Base-by-base conservation (phyloP, 768 basidiomycete genomes). In the Gelatoporia subvermispora region DNA sequence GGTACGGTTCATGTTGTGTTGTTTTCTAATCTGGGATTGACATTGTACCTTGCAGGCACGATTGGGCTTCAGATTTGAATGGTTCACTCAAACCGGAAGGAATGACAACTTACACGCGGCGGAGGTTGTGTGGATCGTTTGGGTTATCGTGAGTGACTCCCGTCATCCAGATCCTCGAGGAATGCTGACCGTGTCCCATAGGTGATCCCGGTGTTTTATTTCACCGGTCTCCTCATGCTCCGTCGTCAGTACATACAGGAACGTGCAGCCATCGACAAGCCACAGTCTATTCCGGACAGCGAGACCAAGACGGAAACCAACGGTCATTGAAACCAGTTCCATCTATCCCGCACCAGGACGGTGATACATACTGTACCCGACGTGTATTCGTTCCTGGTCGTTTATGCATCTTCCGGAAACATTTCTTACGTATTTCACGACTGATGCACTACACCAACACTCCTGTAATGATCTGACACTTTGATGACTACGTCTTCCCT, bases 121-220 rank as follows among this genome's bases (percentile, higher is more conserved):
- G 15, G 60, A 59, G 45, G 58, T 59, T 36, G 53, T 61, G 24
- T 66, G 62, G 62, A 57, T 59, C 24, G 53, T 65, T 47, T 81
- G 47, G 73, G 66, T 75, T 72, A 28, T 79, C 73, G 77, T 51
- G 72, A 50, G 77, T 53, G 43, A n/a, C n/a, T n/a, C n/a, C 3
- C 28, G 8, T 40, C 31, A 20, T n/a, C 15, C 34, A 17, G 9
- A 21, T 35, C 13, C 3, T 73, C 16, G 60, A 74, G 35, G 58
- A 73, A 25, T 73, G 40, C 72, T 75, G 4, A 25, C 21, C 21
- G 4, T 20, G 8, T 48, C 45, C 20, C 17, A 4, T n/a, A 67
- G 66, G 45, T 59, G 5, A 48, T 66, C n/a, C 54, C 51, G 39
- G 47, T 59, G 3, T 41, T 63, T n/a, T 67, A 67, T 51, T 53